Evolutionary conservation across 371 early-diverging fungal genomes (phyloP).

Genomic region (Phascolomyces articulosus): DNA sequence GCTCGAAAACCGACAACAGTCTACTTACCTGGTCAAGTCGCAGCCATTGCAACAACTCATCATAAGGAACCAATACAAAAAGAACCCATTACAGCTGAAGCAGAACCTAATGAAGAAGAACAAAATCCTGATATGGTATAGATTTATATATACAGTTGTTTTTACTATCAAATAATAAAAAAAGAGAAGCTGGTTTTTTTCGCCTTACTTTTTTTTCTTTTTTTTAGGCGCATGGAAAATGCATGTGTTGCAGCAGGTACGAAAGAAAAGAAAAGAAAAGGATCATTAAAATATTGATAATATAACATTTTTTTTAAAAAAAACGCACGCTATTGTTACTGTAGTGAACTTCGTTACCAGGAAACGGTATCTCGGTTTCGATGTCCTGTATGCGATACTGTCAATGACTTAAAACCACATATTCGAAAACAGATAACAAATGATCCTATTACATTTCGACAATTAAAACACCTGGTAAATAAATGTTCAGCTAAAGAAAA

Average conservation of each 20-base stretch:
- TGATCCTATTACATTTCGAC: conserved; percentile 56
- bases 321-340: too few species aligned
- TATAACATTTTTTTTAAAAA: too few species aligned
- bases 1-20: conserved; percentile 13
- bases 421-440: conserved; percentile 25
- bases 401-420: conserved; percentile 72
- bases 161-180: too few species aligned
- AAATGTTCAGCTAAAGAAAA: conserved; percentile 39
- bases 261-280: background rate
- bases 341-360: conserved; percentile 75
- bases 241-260: conserved; percentile 65
- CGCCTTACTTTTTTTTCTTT: background rate
- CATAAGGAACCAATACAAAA: background rate
- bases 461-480: conserved; percentile 42
- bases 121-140: background rate
- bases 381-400: conserved; percentile 91
- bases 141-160: too few species aligned
- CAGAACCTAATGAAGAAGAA: background rate
- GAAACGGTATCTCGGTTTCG: conserved; percentile 73
- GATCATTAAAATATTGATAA: background rate
- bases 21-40: conserved; percentile 1
- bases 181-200: too few species aligned
- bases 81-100: background rate
- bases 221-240: conserved; percentile 37
- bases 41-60: background rate